Evolutionary conservation across 176 grass and related monocot genomes (phyloP), one percentile per base, ranked within the genome.

Genomic region (Musa schizocarpa): DNA sequence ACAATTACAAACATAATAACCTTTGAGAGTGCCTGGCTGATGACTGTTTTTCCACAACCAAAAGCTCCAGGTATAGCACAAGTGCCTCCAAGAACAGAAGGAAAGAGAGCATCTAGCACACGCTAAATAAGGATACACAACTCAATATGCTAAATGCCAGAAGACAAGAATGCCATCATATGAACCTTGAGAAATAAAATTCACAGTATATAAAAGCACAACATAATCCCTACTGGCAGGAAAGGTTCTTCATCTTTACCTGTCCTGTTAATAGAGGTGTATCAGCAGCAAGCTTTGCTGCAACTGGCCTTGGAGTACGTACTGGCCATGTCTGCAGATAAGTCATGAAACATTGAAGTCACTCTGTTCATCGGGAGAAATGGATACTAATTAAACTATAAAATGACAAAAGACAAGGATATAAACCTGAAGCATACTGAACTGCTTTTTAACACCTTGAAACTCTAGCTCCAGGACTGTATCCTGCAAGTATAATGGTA

Each of bases 11-110:
- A 11, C n/a, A 21, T 73, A 13, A 57, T 81, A 50, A 96, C 92
- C 92, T 96, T 96, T 24, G 92, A 96, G 74, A 96, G 92, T 75
- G 92, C 92, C 78, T 96, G 89, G 81, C 89, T 96, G 82, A 96
- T 96, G 75, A 96, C 89, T 86, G 92, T 96, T 88, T 96, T 96
- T 69, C 92, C 87, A 62, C 92, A 96, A 58, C 92, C 92, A 90
- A 96, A 92, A 58, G 89, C 92, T 78, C 92, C 92, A 74, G 89
- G 89, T 86, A 94, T 94, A 82, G 85, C 91, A 80, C 91, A 94
- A 71, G 91, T 94, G 34, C 91, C 91, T 79, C 91, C 89, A 50
- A 96, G 81, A 81, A 96, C 89, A 53, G 92, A 96, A 26, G 92
- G 92, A 76, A 96, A 96, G 59, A 96, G 75, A 0, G 92, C 92